phyloP scores from a whole-genome alignment of 1,139 yeast genomes.

The Sugiyamaella neomexicana region DNA sequence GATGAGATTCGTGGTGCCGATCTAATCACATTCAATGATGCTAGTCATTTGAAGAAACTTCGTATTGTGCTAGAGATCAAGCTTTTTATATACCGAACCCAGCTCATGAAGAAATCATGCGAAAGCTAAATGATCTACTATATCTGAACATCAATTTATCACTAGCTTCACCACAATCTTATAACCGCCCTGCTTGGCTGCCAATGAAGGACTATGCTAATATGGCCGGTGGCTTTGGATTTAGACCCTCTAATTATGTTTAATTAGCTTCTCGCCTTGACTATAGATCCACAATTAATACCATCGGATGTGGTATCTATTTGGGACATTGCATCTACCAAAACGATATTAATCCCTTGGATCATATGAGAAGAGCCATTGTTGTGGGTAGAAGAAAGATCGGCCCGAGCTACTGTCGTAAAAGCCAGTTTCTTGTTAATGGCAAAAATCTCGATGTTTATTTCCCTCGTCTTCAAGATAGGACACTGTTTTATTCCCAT shows the following conservation, averaged over 20 bases:
- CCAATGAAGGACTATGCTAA: slow-evolving; percentile 67
- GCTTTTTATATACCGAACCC: slow-evolving; percentile 79
- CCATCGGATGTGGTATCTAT: slow-evolving; percentile 64
- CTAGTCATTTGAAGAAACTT: slow-evolving; percentile 50
- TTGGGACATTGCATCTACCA: slow-evolving; percentile 44
- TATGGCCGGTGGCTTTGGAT: slow-evolving; percentile 67
- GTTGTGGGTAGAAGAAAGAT: slow-evolving; percentile 80
- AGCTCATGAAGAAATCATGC: slow-evolving; percentile 70
- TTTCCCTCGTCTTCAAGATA: slow-evolving; percentile 70
- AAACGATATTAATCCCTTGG: slow-evolving; percentile 54
- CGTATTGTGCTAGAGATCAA: slow-evolving; percentile 64
- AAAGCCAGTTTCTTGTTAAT: slow-evolving; percentile 75
- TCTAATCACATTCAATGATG: slow-evolving; percentile 30
- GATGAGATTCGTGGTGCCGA: slow-evolving; percentile 26
- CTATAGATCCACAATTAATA: slow-evolving; percentile 76
- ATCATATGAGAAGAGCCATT: slow-evolving; percentile 72
- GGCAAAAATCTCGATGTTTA: slow-evolving; percentile 62
- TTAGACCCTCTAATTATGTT: slow-evolving; percentile 70
- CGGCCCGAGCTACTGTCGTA: slow-evolving; percentile 72
- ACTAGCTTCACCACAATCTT: slow-evolving; percentile 46
- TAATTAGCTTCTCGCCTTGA: slow-evolving; percentile 65
- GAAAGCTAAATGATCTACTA: slow-evolving; percentile 58
- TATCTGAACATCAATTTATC: slow-evolving; percentile 68
- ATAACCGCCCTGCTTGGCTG: slow-evolving; percentile 50
- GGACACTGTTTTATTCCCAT: slow-evolving; percentile 76